Base-by-base conservation (phyloP, 2,329 filamentous ascomycete genomes). In the Colletotrichum gloeosporioides region DNA sequence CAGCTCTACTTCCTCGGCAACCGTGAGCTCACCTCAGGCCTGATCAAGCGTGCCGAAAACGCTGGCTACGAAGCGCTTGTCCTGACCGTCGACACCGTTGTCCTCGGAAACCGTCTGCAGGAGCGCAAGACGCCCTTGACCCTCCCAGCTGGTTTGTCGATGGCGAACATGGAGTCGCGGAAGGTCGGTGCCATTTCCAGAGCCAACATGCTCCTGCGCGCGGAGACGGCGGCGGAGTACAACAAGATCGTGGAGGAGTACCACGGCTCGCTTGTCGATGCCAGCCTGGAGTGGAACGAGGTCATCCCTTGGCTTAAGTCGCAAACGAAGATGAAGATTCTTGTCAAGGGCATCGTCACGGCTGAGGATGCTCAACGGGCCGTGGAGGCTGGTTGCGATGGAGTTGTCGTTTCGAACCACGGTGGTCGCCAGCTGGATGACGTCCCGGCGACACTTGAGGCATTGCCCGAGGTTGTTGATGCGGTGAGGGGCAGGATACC, bases 21-120 rank as follows among this genome's bases (percentile, higher is more conserved):
- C 27, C 76, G 77, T 0, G 73, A 79, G 27, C 77, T 79, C n/a
- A 80, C 79, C 53, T 39, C 78, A 1, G 65, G 73, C 8, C 49
- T 82, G 32, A 80, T 83, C n/a, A 72, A 73, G n/a, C 76, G 81
- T 4, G 79, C 79, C 25, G 80, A 82, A 44, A 59, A 75, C 9
- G 81, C 81, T 15, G 81, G 81, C 4, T 82, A 82, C 71, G 79
- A 81, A 59, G 82, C 81, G 6, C 67, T 83, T 4, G 80, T 81
- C 2, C 67, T 83, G 1, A 83, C 82, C 2, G 81, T 82, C 3
- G 82, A 83, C 53, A 83, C 82, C 8, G 78, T 80, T 1, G 78
- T 83, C 3, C 71, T 83, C 13, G 82, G 82, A 3, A 83, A 83
- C 61, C 78, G 82, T 1, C 71, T 83, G 7, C 79, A 80, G 16